Conservation (phyloP, 768 basidiomycete genomes). For the Rhizopogon vesiculosus region DNA sequence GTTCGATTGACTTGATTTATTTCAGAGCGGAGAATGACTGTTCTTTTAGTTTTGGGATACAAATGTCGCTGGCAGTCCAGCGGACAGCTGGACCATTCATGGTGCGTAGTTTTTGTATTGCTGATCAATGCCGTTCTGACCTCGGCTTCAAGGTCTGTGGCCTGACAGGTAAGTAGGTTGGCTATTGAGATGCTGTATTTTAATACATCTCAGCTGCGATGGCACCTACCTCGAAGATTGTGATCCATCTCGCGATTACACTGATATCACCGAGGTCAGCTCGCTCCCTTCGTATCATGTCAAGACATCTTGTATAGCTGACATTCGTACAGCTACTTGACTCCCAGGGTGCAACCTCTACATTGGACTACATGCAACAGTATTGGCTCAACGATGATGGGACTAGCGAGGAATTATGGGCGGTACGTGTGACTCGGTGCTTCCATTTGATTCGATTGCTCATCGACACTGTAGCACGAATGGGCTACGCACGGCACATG, state of each 20-base stretch:
- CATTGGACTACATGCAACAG: constrained; percentile 54
- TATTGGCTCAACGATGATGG: constrained; percentile 63
- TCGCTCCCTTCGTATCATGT: not conserved
- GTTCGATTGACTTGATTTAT: constrained; percentile 15
- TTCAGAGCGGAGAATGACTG: not conserved
- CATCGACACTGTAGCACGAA: constrained; percentile 47
- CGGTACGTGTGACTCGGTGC: constrained; percentile 33
- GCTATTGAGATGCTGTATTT: not conserved
- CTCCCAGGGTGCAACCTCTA: constrained; percentile 53
- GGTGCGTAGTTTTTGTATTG: constrained; percentile 35
- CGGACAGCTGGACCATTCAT: constrained; percentile 70
- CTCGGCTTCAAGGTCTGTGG: constrained; percentile 48
- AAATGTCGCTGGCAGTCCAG: constrained; percentile 55
- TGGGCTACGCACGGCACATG: constrained; percentile 67
- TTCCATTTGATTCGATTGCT: not conserved
- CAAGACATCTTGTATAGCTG: not conserved
- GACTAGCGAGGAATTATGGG: constrained; percentile 62
- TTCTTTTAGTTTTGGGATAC: constrained; percentile 66
- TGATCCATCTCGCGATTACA: constrained; percentile 42
- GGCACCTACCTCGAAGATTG: constrained; percentile 29
- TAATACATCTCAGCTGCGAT: constrained; percentile 45
- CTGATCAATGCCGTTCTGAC: not conserved
- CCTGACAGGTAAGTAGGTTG: constrained; percentile 47
- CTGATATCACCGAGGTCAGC: constrained; percentile 35
- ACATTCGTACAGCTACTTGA: constrained; percentile 42